phyloP scores from a whole-genome alignment of 1,284 basidiomycete genomes.

The Ustilago lituana region DNA sequence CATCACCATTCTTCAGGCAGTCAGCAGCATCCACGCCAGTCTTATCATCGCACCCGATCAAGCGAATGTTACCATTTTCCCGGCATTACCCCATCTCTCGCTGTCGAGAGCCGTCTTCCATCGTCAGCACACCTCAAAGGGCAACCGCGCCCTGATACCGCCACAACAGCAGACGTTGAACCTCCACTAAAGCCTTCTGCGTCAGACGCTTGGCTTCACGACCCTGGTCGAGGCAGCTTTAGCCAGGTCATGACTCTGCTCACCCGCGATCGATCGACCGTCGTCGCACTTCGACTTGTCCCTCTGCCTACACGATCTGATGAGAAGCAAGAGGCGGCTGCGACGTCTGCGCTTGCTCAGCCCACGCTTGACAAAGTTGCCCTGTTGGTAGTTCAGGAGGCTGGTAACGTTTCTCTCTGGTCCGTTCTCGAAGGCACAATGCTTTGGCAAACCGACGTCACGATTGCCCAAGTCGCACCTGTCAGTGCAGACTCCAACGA shows the following conservation, averaged over 20 bases:
- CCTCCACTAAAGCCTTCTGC: conserved; percentile 1
- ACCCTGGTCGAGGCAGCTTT: conserved; percentile 29
- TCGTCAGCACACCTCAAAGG: no score
- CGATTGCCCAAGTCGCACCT: conserved; percentile 6
- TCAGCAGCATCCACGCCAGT: conserved; percentile 5
- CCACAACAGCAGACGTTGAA: background rate
- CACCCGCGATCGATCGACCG: conserved; percentile 32
- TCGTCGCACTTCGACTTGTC: conserved; percentile 35
- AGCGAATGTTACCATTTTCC: conserved; percentile 23
- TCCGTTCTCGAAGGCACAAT: conserved; percentile 29
- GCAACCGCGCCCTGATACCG: no score
- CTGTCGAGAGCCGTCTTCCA: no score
- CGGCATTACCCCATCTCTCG: background rate
- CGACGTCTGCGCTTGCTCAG: background rate
- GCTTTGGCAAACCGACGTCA: conserved; percentile 37
- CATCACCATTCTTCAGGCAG: conserved; percentile 11
- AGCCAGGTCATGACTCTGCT: conserved; percentile 22
- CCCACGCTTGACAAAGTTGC: conserved; percentile 9
- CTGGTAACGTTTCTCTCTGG: conserved; percentile 41
- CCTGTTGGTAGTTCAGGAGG: conserved; percentile 40
- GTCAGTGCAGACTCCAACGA: conserved; percentile 9
- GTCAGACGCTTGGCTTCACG: conserved; percentile 30
- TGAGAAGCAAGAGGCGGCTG: background rate
- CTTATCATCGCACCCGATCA: conserved; percentile 18
- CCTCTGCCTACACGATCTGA: conserved; percentile 1